Conservation (phyloP, 768 basidiomycete species). For the Trametes villosa region DNA sequence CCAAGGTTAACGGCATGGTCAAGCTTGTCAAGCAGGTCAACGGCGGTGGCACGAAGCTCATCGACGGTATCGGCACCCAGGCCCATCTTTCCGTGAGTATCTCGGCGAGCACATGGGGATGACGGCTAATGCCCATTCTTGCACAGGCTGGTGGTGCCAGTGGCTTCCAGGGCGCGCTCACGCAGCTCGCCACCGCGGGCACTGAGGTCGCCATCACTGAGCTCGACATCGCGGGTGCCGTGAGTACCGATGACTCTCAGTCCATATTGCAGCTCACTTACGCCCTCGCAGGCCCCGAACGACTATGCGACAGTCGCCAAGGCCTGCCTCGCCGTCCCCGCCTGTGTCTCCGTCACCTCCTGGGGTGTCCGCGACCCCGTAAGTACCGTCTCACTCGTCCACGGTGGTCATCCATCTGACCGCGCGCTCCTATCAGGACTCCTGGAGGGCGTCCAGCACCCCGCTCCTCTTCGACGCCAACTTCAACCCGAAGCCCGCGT, state of each 20-base stretch:
- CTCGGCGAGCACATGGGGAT: no score
- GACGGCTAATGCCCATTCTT: not conserved
- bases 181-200: constrained; percentile 46
- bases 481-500: constrained; percentile 50
- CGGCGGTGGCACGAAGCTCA: constrained; percentile 39
- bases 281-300: constrained; percentile 30
- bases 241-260: constrained; percentile 20
- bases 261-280: not conserved
- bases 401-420: not conserved
- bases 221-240: constrained; percentile 33
- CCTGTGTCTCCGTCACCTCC: constrained; percentile 51
- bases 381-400: not conserved
- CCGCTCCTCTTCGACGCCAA: constrained; percentile 52
- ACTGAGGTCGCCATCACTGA: constrained; percentile 51
- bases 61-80: constrained; percentile 56
- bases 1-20: constrained; percentile 45
- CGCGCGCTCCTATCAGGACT: constrained; percentile 38
- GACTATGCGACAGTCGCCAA: constrained; percentile 51
- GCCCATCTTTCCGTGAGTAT: constrained; percentile 40
- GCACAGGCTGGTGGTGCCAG: constrained; percentile 45
- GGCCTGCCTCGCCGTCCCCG: constrained; percentile 47
- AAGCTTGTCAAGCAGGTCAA: constrained; percentile 48
- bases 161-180: constrained; percentile 48
- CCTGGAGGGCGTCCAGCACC: constrained; percentile 48
- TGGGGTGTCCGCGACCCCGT: constrained; percentile 55